Conservation (phyloP, 208 protist genomes). For the Acanthamoeba polyphaga region DNA sequence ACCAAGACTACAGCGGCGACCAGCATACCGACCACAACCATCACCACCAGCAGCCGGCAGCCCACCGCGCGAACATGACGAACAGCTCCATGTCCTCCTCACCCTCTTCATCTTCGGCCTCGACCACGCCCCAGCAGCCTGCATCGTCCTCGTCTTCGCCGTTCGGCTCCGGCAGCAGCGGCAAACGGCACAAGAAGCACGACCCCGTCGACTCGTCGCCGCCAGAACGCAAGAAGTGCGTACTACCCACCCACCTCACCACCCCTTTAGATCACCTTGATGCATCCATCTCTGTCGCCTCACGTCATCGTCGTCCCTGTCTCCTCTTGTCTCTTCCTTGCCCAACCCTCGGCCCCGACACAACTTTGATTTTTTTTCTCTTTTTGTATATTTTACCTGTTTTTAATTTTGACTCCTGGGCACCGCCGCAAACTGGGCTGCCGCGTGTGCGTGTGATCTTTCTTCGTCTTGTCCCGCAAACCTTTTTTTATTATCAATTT, state of each 20-base stretch:
- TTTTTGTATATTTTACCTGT: neutral
- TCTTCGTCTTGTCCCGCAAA: too few relatives aligned
- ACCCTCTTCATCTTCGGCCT: neutral
- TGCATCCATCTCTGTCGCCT: neutral
- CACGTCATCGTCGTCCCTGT: neutral
- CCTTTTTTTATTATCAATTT: too few relatives aligned
- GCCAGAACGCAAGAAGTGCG: conserved; percentile 30
- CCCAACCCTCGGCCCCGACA: too few relatives aligned
- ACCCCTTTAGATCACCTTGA: neutral
- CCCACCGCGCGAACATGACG: neutral
- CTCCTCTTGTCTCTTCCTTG: too few relatives aligned
- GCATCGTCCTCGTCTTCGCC: neutral
- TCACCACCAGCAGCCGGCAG: neutral
- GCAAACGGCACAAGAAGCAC: conserved; percentile 51
- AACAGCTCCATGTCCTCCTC: conserved; percentile 19
- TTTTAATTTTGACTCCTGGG: too few relatives aligned
- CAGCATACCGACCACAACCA: neutral
- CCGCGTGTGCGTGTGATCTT: too few relatives aligned
- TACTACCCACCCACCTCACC: neutral
- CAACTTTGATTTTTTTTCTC: too few relatives aligned
- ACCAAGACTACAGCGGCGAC: neutral
- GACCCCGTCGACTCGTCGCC: conserved; percentile 15
- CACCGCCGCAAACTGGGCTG: too few relatives aligned
- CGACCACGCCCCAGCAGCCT: neutral
- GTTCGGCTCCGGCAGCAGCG: neutral